Conservation (phyloP, 2,329 filamentous ascomycete species). For the Diaporthe batatas region DNA sequence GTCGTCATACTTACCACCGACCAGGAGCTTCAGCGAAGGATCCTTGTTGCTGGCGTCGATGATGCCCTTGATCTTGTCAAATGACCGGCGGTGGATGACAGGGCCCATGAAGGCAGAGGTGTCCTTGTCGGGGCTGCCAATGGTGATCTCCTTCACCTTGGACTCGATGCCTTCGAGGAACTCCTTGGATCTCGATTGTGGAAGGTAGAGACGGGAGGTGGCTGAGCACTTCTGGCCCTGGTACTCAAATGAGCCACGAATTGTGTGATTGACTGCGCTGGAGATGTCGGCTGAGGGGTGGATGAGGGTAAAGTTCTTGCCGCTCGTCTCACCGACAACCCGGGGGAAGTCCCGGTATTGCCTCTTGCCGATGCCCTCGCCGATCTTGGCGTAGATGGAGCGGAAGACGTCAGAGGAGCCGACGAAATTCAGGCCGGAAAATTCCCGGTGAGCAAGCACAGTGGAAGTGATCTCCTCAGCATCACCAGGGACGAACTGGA, state of each 20-base stretch:
- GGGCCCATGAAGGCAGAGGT: constrained; percentile 59
- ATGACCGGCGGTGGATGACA: constrained; percentile 62
- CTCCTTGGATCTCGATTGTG: constrained; percentile 56
- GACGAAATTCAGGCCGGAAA: constrained; percentile 92
- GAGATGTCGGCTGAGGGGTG: constrained; percentile 61
- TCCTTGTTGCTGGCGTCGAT: constrained; percentile 62
- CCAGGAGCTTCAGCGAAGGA: constrained; percentile 56
- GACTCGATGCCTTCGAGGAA: constrained; percentile 55
- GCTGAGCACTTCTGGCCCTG: constrained; percentile 67
- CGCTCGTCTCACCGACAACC: constrained; percentile 64
- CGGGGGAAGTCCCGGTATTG: constrained; percentile 81
- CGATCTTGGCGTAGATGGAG: constrained; percentile 88
- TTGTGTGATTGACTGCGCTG: constrained; percentile 60
- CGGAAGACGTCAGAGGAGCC: constrained; percentile 94
- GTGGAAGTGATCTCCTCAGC: constrained; percentile 85
- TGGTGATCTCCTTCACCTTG: constrained; percentile 51
- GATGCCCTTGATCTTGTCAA: constrained; percentile 58
- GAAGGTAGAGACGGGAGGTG: constrained; percentile 67
- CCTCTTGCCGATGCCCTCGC: constrained; percentile 82
- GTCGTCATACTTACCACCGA: constrained; percentile 59
- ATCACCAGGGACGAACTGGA: constrained; percentile 93
- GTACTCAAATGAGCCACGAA: constrained; percentile 64
- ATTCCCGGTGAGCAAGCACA: constrained; percentile 81
- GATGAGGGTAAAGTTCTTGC: constrained; percentile 67
- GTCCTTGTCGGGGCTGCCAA: constrained; percentile 50